Evolutionary conservation across 2,329 filamentous ascomycete species (phyloP), one percentile per base, ranked within the genome.

Genomic region (Exophiala bonariae): DNA sequence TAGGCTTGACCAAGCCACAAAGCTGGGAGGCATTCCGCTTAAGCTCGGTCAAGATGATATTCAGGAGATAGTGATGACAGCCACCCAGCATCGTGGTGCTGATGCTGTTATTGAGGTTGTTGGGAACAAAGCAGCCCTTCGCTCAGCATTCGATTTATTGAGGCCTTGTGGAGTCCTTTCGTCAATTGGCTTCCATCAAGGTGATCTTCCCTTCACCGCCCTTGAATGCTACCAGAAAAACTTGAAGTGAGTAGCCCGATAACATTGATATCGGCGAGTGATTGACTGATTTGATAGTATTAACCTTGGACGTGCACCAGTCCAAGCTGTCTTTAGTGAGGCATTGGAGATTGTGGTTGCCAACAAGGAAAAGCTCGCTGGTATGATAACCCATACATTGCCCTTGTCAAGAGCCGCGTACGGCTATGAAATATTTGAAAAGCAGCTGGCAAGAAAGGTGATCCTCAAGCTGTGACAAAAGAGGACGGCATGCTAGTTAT

Each of bases 261-360:
- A n/a, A 13, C 17, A 8, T 39, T 17, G 6, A 14, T 6, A 9
- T 32, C 13, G 71, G 47, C 79, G 87, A 47, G 84, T 78, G 5
- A 76, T 75, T 57, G 65, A 79, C 41, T 89, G 89, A 66, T 89
- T 89, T 55, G 57, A 89, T 47, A 81, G 77, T 33, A 59, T 89
- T 26, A 84, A 87, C 65, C 88, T 89, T 82, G 87, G 87, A 2
- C 76, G 87, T 47, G 90, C 85, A 61, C 86, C 86, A 2, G 86
- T 89, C 9, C 75, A 85, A 43, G 83, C 81, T 23, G 79, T 89
- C 46, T 87, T 88, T 58, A 69, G 77, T 7, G 76, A 85, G 47
- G 82, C 86, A 7, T 69, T 89, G 34, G 72, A 78, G 19, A 68
- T 87, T 47, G 65, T 89, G 50, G 80, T 80, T 59, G 78, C 80